Percentiles rank a stretch among this genome's conserved stretches.
Conservation (phyloP, 805 yeast genomes). For the Candida taoyuanica region DNA sequence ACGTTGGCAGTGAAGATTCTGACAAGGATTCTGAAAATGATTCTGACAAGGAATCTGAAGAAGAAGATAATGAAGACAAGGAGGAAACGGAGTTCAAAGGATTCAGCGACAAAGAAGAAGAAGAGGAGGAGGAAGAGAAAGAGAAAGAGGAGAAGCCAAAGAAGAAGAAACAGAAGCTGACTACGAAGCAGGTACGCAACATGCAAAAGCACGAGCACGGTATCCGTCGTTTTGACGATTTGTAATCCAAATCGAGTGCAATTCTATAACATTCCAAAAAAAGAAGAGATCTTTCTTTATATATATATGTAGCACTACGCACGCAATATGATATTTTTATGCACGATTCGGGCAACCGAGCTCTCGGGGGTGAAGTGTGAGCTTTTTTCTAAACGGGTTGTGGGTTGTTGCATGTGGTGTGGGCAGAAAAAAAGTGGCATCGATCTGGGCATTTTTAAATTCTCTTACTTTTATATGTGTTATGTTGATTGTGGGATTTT, state of each 20-base stretch:
- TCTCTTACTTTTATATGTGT: no score
- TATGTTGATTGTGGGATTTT: no score
- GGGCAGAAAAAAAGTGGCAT: not conserved
- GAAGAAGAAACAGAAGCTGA: slow-evolving; percentile 30
- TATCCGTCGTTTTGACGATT: slow-evolving; percentile 58
- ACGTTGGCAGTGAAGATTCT: slow-evolving; percentile 52
- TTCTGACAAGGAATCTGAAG: slow-evolving; percentile 22
- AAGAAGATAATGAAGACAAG: slow-evolving; percentile 12
- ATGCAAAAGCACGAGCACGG: slow-evolving; percentile 57
- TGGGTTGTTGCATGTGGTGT: not conserved
- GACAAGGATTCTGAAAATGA: slow-evolving; percentile 30
- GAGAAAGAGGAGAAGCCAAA: slow-evolving; percentile 17
- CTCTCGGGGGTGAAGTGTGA: no score
- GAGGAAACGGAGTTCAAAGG: slow-evolving; percentile 12
- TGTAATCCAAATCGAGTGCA: slow-evolving; percentile 27
- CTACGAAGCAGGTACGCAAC: slow-evolving; percentile 44
- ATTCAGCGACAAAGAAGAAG: slow-evolving; percentile 8
- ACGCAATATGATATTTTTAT: no score
- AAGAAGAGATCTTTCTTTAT: no score
- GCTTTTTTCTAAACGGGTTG: not conserved
- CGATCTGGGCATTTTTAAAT: not conserved
- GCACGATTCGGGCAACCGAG: no score
- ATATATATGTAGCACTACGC: no score
- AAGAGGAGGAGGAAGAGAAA: slow-evolving; percentile 18
- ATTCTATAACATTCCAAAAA: no score